Evolutionary conservation across 2,329 filamentous ascomycete genomes (phyloP).

Genomic region (Aspergillus quadricinctus): DNA sequence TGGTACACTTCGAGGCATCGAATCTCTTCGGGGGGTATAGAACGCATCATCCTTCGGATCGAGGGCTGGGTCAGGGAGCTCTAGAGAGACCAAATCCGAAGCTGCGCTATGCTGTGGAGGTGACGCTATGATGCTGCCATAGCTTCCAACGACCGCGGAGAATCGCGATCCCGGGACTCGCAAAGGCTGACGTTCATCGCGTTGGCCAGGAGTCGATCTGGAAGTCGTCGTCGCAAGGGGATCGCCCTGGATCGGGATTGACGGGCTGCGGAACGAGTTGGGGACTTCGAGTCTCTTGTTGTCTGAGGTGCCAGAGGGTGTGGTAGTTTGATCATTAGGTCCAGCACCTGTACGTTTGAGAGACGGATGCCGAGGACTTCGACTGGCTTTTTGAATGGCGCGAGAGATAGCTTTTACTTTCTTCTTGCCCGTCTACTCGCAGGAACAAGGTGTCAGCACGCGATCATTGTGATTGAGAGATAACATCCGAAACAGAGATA

Average conservation of each 20-base stretch:
- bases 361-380: conserved; percentile 42
- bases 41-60: conserved; percentile 35
- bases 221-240: conserved; percentile 20
- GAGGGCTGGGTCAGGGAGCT: conserved; percentile 60
- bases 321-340: conserved; percentile 9
- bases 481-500: conserved; percentile 7
- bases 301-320: conserved; percentile 12
- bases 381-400: conserved; percentile 61
- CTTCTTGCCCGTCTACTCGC: conserved; percentile 69
- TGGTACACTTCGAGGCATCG: conserved; percentile 12
- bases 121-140: conserved; percentile 61
- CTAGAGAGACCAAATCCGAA: conserved; percentile 48
- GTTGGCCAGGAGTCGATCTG: conserved; percentile 33
- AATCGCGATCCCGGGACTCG: conserved; percentile 32
- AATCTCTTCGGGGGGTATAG: conserved; percentile 12
- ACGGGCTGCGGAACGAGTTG: conserved; percentile 10
- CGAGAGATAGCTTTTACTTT: conserved; percentile 77
- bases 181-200: conserved; percentile 35
- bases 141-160: conserved; percentile 44
- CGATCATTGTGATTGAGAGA: background rate
- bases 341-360: conserved; percentile 25
- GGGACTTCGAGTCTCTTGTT: conserved; percentile 14
- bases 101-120: conserved; percentile 38
- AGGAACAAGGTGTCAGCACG: conserved; percentile 8
- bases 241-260: conserved; percentile 14